Evolutionary conservation across 306 rosid genomes (phyloP), one percentile per base, ranked within the genome.

Genomic region (Hippophae gyantsensis): DNA sequence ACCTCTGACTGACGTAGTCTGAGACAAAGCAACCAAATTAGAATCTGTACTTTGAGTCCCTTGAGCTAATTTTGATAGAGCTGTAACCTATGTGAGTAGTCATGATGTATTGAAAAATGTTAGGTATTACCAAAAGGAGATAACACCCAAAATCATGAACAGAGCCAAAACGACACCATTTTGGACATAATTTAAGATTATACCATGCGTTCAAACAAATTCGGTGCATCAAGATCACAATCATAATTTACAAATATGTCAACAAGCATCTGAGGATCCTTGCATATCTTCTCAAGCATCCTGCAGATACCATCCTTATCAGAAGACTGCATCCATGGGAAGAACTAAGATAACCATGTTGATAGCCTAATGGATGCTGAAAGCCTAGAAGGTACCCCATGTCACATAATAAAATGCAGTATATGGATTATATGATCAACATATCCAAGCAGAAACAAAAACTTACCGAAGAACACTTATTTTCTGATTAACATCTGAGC

Each of bases 191-290:
- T 42, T 13, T 47, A 41, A 64, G 65, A 62, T 62, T 61, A 67
- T 84, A 93, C 99, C 99, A 81, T 86, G 70, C 97, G 84, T 78
- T 93, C 99, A 84, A 93, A 93, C 77, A 93, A 79, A 72, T 93
- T 93, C 52, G 97, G 94, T n/a, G 97, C 97, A 81, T 93, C 94
- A 62, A 93, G 94, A 84, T 89, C 99, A 82, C 99, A 93, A 70
- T 93, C 99, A 72, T 93, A 93, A 82, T 93, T 93, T 77, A 93
- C 97, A 71, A 89, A 93, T 68, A 93, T 82, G 79, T 93, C 99
- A 68, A 93, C 97, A 72, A 93, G 99, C 85, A 93, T 86, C 75
- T 93, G 97, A 1, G 99, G 85, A 76, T 93, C 97, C 80, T 79
- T 93, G 57, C 97, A 86, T 60, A 93, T 84, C 76, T 82, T 93